These are phyloP conservation scores for Rosellinia necatrix DNA, from an alignment of 2,329 filamentous ascomycete species.

Conservation along the genomic window DNA sequence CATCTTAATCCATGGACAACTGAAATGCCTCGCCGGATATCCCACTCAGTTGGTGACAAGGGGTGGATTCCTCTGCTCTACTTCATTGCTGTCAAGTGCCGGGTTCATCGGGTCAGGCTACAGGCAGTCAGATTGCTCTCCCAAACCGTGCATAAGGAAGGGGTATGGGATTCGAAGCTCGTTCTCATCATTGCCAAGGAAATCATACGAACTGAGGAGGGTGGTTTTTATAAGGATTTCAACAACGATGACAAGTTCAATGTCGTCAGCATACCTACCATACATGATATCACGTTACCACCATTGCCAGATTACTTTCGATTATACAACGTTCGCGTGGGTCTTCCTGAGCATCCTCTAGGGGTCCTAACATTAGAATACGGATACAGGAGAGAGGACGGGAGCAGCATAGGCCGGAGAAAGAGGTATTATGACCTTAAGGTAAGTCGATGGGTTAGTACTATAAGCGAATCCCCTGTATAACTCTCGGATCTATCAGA, in stretches of 20 bases:
- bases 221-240: constrained; percentile 11
- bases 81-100: constrained; percentile 53
- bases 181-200: constrained; percentile 11
- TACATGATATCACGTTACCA: constrained; percentile 14
- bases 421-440: constrained; percentile 19
- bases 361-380: constrained; percentile 20
- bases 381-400: constrained; percentile 7
- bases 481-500: not conserved
- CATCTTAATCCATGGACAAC: constrained; percentile 1
- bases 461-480: not conserved
- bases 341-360: constrained; percentile 19
- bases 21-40: constrained; percentile 35
- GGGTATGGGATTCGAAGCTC: constrained; percentile 25
- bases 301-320: constrained; percentile 22
- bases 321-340: constrained; percentile 19
- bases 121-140: constrained; percentile 35
- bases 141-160: constrained; percentile 25
- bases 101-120: constrained; percentile 46
- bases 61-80: constrained; percentile 53
- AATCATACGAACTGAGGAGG: constrained; percentile 26
- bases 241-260: constrained; percentile 19
- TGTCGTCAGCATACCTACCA: constrained; percentile 14
- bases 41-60: constrained; percentile 46
- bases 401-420: not conserved
- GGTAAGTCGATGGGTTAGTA: constrained; percentile 10